These are phyloP conservation scores for Lablab purpureus DNA, from an alignment of 306 rosid species.

Conservation along the genomic window DNA sequence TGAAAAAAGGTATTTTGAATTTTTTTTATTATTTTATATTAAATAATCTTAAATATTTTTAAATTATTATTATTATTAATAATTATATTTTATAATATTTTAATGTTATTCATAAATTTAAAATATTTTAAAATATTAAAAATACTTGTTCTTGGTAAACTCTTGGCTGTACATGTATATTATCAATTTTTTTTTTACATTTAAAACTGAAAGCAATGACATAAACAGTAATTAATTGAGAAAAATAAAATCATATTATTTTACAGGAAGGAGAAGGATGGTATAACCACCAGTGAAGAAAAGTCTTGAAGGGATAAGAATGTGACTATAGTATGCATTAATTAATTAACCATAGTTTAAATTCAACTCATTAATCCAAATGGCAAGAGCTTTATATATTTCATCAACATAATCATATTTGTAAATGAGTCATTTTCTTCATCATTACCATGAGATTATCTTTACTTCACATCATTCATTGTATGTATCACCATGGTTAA, in stretches of 20 bases:
- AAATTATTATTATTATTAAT: too few relatives aligned
- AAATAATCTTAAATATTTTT: too few relatives aligned
- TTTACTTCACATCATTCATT: conserved; percentile 39
- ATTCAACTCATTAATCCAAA: conserved; percentile 34
- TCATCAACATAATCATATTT: conserved; percentile 50
- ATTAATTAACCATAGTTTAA: conserved; percentile 28
- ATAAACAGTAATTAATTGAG: neutral
- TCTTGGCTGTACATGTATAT: too few relatives aligned
- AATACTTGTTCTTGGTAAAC: too few relatives aligned
- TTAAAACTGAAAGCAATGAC: neutral
- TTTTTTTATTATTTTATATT: too few relatives aligned
- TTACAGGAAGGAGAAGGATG: neutral
- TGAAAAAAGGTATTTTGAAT: too few relatives aligned
- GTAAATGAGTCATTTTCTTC: conserved; percentile 48
- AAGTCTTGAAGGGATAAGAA: conserved; percentile 14
- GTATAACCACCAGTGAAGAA: conserved; percentile 25
- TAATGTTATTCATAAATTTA: too few relatives aligned
- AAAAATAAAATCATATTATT: neutral
- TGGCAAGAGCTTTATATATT: conserved; percentile 37
- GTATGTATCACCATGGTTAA: conserved; percentile 1
- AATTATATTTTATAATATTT: too few relatives aligned
- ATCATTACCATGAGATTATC: conserved; percentile 48
- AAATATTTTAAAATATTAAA: too few relatives aligned
- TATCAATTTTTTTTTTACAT: too few relatives aligned
- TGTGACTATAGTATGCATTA: conserved; percentile 35